These are phyloP conservation scores for Oryza australiensis DNA, from an alignment of 176 grass and related monocot genomes.

Conservation along the genomic window DNA sequence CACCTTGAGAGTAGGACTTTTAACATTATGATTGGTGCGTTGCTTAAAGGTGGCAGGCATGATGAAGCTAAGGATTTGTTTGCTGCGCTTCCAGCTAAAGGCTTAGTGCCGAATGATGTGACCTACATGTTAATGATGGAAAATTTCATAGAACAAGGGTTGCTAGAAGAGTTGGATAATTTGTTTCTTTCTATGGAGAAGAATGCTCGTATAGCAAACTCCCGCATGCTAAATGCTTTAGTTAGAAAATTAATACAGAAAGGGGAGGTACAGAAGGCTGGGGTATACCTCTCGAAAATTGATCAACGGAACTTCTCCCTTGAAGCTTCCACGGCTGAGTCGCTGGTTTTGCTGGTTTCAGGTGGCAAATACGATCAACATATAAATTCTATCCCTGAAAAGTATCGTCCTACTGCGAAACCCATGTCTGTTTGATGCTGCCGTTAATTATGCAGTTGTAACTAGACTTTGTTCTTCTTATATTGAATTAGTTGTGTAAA, in stretches of 20 bases:
- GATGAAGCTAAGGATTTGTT: conserved; percentile 1
- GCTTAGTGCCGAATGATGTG: neutral
- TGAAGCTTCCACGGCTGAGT: neutral
- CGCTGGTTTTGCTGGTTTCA: neutral
- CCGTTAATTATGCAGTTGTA: neutral
- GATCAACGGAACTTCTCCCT: neutral
- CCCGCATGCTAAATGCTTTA: conserved; percentile 6
- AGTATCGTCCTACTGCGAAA: neutral
- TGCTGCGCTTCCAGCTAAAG: neutral
- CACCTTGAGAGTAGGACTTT: neutral
- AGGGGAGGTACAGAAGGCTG: neutral
- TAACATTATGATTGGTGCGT: neutral
- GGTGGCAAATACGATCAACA: neutral
- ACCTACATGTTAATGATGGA: neutral
- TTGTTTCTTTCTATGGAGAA: conserved; percentile 15
- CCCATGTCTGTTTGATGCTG: neutral
- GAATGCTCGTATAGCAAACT: neutral
- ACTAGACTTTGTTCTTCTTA: neutral
- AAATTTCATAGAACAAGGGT: neutral
- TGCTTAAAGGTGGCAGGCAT: neutral
- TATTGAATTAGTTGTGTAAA: neutral
- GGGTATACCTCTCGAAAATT: neutral
- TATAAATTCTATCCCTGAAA: neutral
- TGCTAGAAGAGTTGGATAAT: neutral
- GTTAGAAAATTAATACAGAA: neutral